Evolutionary conservation across 371 early-diverging fungal genomes (phyloP), one percentile per base, ranked within the genome.

Genomic region (Encephalitozoon intestinalis): DNA sequence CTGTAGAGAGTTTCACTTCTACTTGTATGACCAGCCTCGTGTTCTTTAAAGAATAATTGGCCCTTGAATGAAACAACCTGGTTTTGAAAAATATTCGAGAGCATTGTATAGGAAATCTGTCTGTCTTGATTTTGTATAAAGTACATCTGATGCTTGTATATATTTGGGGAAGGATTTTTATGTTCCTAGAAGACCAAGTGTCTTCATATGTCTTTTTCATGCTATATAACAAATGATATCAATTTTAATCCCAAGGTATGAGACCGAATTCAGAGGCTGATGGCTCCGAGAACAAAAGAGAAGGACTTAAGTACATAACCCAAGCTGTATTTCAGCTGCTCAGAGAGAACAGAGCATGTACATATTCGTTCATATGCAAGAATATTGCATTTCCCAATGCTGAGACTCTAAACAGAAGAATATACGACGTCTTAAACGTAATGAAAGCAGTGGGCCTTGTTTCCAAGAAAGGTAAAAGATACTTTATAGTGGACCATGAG

Each of bases 401-500:
- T 26, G 69, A 79, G 31, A 82, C 82, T 0, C n/a, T 70, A n/a
- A 54, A 67, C 23, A 67, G 82, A 44, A 34, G 82, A 34, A 77
- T 82, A 31, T 82, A 82, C 46, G 82, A 82, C 39, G 79, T 82
- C 18, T 31, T 82, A 26, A 82, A 76, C 65, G 79, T 82, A 1
- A 79, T 82, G 79, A 52, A 79, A 39, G 76, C 82, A n/a, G 69
- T 82, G 25, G 73, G 79, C 43, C 34, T 82, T 4, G 50, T 82
- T 12, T 69, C 34, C 6, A 81, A 79, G 46, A 65, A 63, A 26
- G 50, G 63, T 4, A 75, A 75, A 44, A 54, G 63, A 18, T 82
- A 79, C 50, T 75, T 44, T 37, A 25, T 82, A 21, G 53, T 67
- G 8, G 46, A 65, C 3, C 63, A 46, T 28, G 23, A 34, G 30